These are phyloP conservation scores for Ophiocordyceps unilateralis DNA, from an alignment of 2,329 filamentous ascomycete genomes.

Conservation along the genomic window DNA sequence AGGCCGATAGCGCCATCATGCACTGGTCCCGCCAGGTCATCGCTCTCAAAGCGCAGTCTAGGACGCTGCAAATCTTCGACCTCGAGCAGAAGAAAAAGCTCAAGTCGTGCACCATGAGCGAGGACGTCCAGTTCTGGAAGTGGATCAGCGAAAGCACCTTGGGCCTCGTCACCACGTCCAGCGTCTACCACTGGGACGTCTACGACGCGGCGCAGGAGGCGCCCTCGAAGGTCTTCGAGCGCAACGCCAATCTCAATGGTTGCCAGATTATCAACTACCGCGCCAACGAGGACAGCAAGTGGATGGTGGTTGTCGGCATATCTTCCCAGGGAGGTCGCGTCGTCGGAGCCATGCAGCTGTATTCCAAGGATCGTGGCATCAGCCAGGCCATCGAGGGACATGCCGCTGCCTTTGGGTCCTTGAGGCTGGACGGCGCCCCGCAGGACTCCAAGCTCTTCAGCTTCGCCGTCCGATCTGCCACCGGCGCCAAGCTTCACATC, in stretches of 20 bases:
- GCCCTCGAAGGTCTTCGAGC: slow-evolving; percentile 85
- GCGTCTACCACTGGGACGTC: slow-evolving; percentile 96
- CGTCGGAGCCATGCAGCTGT: slow-evolving; percentile 91
- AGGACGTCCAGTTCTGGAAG: slow-evolving; percentile 98
- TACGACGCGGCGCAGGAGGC: slow-evolving; percentile 65
- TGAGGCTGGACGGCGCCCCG: slow-evolving; percentile 75
- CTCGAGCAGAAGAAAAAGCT: slow-evolving; percentile 84
- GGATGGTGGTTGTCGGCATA: slow-evolving; percentile 96
- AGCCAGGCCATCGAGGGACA: slow-evolving; percentile 97
- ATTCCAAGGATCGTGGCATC: slow-evolving; percentile 88
- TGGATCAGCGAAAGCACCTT: slow-evolving; percentile 87
- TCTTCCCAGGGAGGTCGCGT: slow-evolving; percentile 85
- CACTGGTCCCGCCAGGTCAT: slow-evolving; percentile 95
- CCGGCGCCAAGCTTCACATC: slow-evolving; percentile 88
- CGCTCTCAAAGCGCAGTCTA: slow-evolving; percentile 82
- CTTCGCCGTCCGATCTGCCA: slow-evolving; percentile 80
- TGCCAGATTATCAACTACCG: slow-evolving; percentile 99
- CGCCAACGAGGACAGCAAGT: slow-evolving; percentile 87
- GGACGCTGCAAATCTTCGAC: slow-evolving; percentile 96
- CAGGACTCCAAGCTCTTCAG: slow-evolving; percentile 91
- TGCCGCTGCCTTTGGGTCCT: slow-evolving; percentile 80
- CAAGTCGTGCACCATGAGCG: slow-evolving; percentile 90
- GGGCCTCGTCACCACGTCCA: slow-evolving; percentile 77
- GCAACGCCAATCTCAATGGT: slow-evolving; percentile 73
- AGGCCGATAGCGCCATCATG: slow-evolving; percentile 99